Base-by-base conservation (phyloP, 345 rosid genomes). In the Euclidium syriacum region DNA sequence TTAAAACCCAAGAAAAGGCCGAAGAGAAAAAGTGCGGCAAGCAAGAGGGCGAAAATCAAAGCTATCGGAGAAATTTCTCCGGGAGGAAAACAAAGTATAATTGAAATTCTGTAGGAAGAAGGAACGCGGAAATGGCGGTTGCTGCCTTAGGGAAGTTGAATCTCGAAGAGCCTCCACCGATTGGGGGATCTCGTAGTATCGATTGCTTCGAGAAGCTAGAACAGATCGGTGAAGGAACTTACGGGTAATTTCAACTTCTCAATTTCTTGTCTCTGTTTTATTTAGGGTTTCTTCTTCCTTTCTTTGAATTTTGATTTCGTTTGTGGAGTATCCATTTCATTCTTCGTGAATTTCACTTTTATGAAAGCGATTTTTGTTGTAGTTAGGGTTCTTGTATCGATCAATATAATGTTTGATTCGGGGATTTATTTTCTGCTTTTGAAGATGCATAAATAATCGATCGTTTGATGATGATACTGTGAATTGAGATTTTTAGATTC, bases 221-320 rank as follows among this genome's bases (percentile, higher is more conserved):
- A 70, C 96, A 85, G 72, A 83, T 88, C 74, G 89, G 96, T 18
- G 92, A 88, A 77, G 96, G 96, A 47, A 88, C 96, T 64, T 88
- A 88, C 48, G 92, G 96, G 92, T 85, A 60, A 1, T 47, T 17
- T 44, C n/a, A 11, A 25, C 20, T 43, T 26, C 41, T 52, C 54
- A 2, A 27, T 49, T 58, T 11, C n/a, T 10, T 27, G 10, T 6
- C 75, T 73, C 33, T 3, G n/a, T n/a, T n/a, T n/a, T n/a, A n/a
- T n/a, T n/a, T n/a, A n/a, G n/a, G n/a, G n/a, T n/a, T n/a, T n/a
- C n/a, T 46, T 56, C 2, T 35, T 22, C 19, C 19, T 17, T 42
- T 16, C 26, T 71, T 54, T 5, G 22, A 9, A n/a, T n/a, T 52
- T n/a, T 42, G 41, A 29, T 51, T 50, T 10, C 7, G 30, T 15